Conservation (phyloP, 2,329 filamentous ascomycete species). For the Cercospora nicotianae region DNA sequence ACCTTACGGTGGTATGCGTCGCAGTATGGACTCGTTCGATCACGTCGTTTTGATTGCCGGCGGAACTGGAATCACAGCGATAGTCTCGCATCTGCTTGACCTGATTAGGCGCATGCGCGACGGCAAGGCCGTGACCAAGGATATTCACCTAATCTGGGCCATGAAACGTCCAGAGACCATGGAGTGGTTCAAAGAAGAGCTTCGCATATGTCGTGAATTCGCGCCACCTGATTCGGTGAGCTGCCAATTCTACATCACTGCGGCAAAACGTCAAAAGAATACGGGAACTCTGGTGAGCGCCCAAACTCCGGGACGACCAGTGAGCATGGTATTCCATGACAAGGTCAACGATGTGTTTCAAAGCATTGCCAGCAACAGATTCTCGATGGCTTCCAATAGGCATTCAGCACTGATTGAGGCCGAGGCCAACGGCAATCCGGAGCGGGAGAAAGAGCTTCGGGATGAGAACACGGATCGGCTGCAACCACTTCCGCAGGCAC, state of each 20-base stretch:
- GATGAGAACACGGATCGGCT: conserved; percentile 82
- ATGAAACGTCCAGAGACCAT: conserved; percentile 87
- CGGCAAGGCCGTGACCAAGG: conserved; percentile 87
- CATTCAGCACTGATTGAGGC: conserved; percentile 81
- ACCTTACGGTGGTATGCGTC: conserved; percentile 90
- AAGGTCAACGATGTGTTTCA: conserved; percentile 85
- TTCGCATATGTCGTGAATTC: conserved; percentile 85
- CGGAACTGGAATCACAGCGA: conserved; percentile 89
- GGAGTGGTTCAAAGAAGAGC: conserved; percentile 96
- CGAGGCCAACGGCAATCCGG: conserved; percentile 74
- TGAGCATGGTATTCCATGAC: conserved; percentile 78
- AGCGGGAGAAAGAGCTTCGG: conserved; percentile 76
- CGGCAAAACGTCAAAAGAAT: conserved; percentile 60
- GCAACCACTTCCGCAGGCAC: conserved; percentile 70
- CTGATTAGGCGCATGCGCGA: conserved; percentile 97
- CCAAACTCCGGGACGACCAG: conserved; percentile 54
- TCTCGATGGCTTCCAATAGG: conserved; percentile 51
- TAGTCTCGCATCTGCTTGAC: conserved; percentile 86
- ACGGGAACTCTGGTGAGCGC: conserved; percentile 54
- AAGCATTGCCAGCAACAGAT: conserved; percentile 73
- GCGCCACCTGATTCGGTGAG: conserved; percentile 85
- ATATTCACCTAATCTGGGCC: conserved; percentile 90
- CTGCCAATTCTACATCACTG: conserved; percentile 93
- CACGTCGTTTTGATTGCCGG: conserved; percentile 91
- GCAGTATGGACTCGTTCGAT: conserved; percentile 87